Conservation (phyloP, 108 stramenopile genomes). For the Skeletonema costatum region DNA sequence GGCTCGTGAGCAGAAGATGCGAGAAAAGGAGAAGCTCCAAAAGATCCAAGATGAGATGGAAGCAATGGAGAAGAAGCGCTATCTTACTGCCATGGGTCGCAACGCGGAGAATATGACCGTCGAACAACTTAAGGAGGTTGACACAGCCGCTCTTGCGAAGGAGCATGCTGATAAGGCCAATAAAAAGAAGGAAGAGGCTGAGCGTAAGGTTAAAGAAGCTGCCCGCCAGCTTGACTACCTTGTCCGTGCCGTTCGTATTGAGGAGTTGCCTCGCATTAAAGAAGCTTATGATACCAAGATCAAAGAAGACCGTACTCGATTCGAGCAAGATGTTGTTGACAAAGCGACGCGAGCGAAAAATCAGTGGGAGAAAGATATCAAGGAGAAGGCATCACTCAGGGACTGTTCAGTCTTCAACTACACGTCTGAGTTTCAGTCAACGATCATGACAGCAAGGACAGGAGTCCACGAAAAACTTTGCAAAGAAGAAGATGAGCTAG, state of each 20-base stretch:
- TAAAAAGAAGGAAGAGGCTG: constrained; percentile 93
- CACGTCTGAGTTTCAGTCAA: constrained; percentile 65
- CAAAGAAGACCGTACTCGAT: constrained; percentile 67
- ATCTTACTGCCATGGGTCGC: constrained; percentile 79
- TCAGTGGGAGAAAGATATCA: constrained; percentile 79
- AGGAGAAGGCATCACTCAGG: constrained; percentile 63
- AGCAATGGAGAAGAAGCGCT: constrained; percentile 76
- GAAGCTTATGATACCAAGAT: constrained; percentile 71
- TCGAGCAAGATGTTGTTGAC: constrained; percentile 76
- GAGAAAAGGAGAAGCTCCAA: constrained; percentile 88
- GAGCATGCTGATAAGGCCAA: constrained; percentile 85
- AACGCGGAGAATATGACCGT: constrained; percentile 89
- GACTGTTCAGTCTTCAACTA: constrained; percentile 64
- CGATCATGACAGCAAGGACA: constrained; percentile 70
- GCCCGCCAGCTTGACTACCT: constrained; percentile 91
- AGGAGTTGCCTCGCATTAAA: constrained; percentile 90
- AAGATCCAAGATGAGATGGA: constrained; percentile 93
- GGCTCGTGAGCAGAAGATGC: constrained; percentile 71
- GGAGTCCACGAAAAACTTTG: constrained; percentile 60
- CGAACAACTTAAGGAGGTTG: constrained; percentile 66
- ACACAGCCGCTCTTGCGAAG: constrained; percentile 76
- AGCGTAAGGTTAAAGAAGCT: constrained; percentile 83
- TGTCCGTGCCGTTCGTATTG: constrained; percentile 94
- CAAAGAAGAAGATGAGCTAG: constrained; percentile 63
- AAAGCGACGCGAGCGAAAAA: constrained; percentile 65